Evolutionary conservation across 306 rosid species (phyloP).

Genomic region (Gleditsia sinensis): DNA sequence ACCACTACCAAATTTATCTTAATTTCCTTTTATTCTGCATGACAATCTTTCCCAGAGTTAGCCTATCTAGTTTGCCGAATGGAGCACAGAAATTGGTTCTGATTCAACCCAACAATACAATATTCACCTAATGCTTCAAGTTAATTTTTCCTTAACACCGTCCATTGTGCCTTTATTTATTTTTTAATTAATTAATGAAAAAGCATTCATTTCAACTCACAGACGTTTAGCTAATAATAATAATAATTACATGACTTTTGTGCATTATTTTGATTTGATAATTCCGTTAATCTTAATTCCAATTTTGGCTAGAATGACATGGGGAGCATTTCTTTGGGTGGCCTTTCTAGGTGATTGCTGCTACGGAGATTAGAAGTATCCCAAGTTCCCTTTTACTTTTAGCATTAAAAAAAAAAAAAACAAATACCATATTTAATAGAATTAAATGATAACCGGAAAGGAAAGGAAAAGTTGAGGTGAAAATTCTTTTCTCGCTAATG

Average conservation of each 20-base stretch:
- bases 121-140: background rate
- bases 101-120: background rate
- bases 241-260: too few species aligned
- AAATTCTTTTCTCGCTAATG: constrained; percentile 24
- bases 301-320: constrained; percentile 19
- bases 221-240: too few species aligned
- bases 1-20: background rate
- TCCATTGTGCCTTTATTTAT: background rate
- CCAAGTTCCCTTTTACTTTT: constrained; percentile 29
- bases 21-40: background rate
- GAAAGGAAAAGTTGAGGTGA: constrained; percentile 31
- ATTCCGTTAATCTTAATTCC: too few species aligned
- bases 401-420: background rate
- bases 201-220: background rate
- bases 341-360: constrained; percentile 42
- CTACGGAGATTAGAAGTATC: constrained; percentile 36
- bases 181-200: background rate
- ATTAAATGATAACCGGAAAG: constrained; percentile 10
- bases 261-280: too few species aligned
- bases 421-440: background rate
- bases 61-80: background rate
- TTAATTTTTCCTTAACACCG: background rate
- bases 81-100: constrained; percentile 24
- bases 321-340: constrained; percentile 28
- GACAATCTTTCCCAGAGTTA: background rate